These are phyloP conservation scores for Pleurozium schreberi DNA, from an alignment of 225 moss, liverwort and hornwort genomes.

Conservation along the genomic window DNA sequence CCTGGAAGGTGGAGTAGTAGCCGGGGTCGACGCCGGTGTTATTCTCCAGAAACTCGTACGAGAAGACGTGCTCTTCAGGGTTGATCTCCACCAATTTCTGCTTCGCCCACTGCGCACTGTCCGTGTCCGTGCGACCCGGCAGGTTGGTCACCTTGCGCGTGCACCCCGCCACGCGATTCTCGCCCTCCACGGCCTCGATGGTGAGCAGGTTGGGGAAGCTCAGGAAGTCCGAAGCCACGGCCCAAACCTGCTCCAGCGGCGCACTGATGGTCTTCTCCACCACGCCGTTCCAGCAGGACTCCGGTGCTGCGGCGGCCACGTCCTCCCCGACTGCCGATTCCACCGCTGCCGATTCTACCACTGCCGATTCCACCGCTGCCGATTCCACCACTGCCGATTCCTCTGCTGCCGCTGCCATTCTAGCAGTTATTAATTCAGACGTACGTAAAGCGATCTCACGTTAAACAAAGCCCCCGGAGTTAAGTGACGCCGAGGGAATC, in stretches of 20 bases:
- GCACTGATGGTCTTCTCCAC: constrained; percentile 41
- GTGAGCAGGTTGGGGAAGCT: constrained; percentile 38
- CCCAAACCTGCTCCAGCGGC: constrained; percentile 47
- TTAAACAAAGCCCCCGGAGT: neutral
- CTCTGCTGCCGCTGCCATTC: neutral
- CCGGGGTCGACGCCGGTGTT: constrained; percentile 48
- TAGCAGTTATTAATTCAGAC: neutral
- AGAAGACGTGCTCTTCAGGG: constrained; percentile 33
- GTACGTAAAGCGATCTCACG: neutral
- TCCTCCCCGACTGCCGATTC: neutral
- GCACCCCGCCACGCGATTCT: constrained; percentile 42
- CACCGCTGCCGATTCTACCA: neutral
- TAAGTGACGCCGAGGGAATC: neutral
- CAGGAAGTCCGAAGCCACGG: constrained; percentile 42
- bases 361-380: neutral
- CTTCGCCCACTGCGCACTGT: constrained; percentile 38
- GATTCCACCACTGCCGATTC: neutral
- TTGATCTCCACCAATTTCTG: constrained; percentile 44
- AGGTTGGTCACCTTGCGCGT: constrained; percentile 44
- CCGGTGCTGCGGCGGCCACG: neutral
- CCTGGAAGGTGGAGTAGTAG: constrained; percentile 52
- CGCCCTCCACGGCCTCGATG: constrained; percentile 37
- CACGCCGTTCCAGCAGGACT: constrained; percentile 24
- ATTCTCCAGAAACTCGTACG: constrained; percentile 47
- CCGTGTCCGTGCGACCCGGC: constrained; percentile 47